Evolutionary conservation across 768 basidiomycete species (phyloP).

Genomic region (Lactarius trivialis): DNA sequence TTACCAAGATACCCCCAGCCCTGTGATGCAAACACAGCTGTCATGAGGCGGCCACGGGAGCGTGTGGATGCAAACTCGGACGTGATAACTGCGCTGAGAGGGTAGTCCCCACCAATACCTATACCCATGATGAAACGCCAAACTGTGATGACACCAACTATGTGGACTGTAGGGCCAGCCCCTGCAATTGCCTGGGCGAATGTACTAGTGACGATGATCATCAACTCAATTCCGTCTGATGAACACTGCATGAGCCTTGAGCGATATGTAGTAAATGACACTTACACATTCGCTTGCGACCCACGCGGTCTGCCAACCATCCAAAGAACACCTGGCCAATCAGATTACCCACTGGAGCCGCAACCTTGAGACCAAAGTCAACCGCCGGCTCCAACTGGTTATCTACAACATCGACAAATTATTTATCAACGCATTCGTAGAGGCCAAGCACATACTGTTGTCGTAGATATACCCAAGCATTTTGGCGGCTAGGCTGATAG

Average conservation of each 20-base stretch:
- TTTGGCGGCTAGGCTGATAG: conserved; percentile 75
- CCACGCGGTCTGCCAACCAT: conserved; percentile 40
- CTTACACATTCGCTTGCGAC: conserved; percentile 54
- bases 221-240: conserved; percentile 62
- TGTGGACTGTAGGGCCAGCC: conserved; percentile 54
- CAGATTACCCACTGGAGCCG: conserved; percentile 37
- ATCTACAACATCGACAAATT: conserved; percentile 16
- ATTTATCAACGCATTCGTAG: background rate
- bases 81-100: conserved; percentile 76
- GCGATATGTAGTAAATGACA: background rate
- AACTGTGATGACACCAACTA: conserved; percentile 69
- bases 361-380: conserved; percentile 38
- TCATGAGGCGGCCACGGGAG: conserved; percentile 82
- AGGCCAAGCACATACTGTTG: conserved; percentile 15
- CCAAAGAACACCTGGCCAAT: conserved; percentile 41
- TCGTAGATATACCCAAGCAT: conserved; percentile 86
- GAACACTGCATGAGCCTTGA: background rate
- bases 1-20: conserved; percentile 82
- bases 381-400: conserved; percentile 35
- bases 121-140: conserved; percentile 84
- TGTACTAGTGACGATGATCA: conserved; percentile 75
- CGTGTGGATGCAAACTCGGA: conserved; percentile 84
- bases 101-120: conserved; percentile 89
- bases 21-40: conserved; percentile 78
- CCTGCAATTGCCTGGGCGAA: conserved; percentile 83